These are phyloP conservation scores for Stemphylium vesicarium DNA, from an alignment of 2,329 filamentous ascomycete species.

Conservation along the genomic window DNA sequence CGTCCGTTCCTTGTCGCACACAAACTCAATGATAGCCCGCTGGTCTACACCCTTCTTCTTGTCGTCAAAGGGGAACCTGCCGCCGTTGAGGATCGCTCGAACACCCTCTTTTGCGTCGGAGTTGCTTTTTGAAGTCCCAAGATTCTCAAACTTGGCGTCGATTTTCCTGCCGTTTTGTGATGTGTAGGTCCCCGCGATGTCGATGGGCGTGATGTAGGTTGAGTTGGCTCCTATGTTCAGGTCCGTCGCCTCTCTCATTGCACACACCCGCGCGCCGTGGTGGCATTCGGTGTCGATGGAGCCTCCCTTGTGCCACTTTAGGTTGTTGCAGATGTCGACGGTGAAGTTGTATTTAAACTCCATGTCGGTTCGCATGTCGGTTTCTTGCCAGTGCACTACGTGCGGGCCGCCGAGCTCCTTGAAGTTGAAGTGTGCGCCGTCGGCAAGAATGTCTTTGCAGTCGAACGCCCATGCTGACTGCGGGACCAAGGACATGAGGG, in stretches of 20 bases:
- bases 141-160: conserved; percentile 69
- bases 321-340: conserved; percentile 73
- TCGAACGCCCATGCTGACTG: conserved; percentile 53
- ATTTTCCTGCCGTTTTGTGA: conserved; percentile 62
- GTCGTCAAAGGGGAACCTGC: conserved; percentile 54
- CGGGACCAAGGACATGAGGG: conserved; percentile 34
- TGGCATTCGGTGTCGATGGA: conserved; percentile 66
- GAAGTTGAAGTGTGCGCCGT: conserved; percentile 69
- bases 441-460: conserved; percentile 67
- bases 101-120: conserved; percentile 75
- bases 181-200: conserved; percentile 75
- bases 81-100: conserved; percentile 69
- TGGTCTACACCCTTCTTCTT: conserved; percentile 63
- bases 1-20: conserved; percentile 75
- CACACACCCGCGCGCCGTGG: conserved; percentile 77
- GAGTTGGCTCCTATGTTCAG: conserved; percentile 56
- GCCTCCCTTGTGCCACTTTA: conserved; percentile 66
- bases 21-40: conserved; percentile 81
- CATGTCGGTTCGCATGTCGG: conserved; percentile 53
- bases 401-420: conserved; percentile 69
- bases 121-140: conserved; percentile 69
- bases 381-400: conserved; percentile 64
- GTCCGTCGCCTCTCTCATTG: conserved; percentile 66
- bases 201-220: conserved; percentile 63
- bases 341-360: conserved; percentile 80